Conservation (phyloP, 2,329 filamentous ascomycete species). For the Aureobasidium namibiae region DNA sequence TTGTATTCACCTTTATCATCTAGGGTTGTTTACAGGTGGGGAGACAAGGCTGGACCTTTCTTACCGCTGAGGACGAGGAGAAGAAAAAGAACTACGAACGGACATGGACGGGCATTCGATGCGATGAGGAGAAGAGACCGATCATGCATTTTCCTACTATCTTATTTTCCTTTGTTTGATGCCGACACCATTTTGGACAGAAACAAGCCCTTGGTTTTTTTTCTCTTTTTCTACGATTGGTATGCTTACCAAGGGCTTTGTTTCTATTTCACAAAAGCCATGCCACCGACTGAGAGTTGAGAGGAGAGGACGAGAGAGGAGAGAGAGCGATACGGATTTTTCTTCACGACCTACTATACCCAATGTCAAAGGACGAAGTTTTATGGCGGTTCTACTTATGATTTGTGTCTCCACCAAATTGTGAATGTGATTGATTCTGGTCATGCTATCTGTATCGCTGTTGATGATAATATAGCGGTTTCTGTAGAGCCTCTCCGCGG, state of each 20-base stretch:
- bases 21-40: slow-evolving; percentile 2
- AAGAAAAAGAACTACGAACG: not conserved
- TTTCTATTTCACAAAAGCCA: not conserved
- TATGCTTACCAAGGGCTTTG: not conserved
- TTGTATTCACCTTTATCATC: slow-evolving; percentile 6
- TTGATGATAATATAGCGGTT: not conserved
- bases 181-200: not conserved
- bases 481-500: not conserved
- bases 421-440: not conserved
- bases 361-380: slow-evolving; percentile 7
- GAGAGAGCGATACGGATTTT: slow-evolving; percentile 11
- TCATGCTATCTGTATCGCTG: not conserved
- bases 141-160: slow-evolving; percentile 2
- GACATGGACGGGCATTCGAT: slow-evolving; percentile 1
- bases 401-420: not conserved
- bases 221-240: not conserved
- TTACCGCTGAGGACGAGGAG: slow-evolving; percentile 3
- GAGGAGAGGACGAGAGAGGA: not conserved
- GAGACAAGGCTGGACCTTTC: not conserved
- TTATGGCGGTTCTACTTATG: not conserved
- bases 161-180: slow-evolving; percentile 12
- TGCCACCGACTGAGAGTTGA: slow-evolving; percentile 7
- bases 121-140: slow-evolving; percentile 1
- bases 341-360: slow-evolving; percentile 11
- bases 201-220: not conserved